A percentile compares a stretch with the other conserved stretches of the same genome.
Evolutionary conservation across 805 yeast genomes (phyloP).

Genomic region (Teunomyces tritomae): DNA sequence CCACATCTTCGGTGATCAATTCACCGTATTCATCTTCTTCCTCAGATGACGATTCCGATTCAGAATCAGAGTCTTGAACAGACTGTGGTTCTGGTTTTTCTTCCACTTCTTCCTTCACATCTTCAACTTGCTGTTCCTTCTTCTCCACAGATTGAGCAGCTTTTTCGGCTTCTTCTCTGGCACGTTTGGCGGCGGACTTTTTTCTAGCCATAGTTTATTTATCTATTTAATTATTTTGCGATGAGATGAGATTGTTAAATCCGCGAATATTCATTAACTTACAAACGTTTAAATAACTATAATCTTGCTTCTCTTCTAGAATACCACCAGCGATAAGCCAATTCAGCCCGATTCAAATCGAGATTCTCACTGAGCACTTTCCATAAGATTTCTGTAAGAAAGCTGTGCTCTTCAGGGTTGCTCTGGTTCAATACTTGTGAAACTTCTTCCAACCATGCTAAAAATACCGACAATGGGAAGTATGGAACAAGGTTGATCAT

Average conservation of each 20-base stretch:
- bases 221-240: constrained; percentile 9
- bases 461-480: constrained; percentile 41
- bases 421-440: constrained; percentile 35
- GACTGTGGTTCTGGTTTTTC: constrained; percentile 14
- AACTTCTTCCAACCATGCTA: constrained; percentile 47
- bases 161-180: constrained; percentile 43
- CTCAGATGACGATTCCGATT: constrained; percentile 47
- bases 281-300: neutral
- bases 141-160: constrained; percentile 2
- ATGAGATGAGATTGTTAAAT: constrained; percentile 15
- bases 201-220: constrained; percentile 69
- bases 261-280: no score
- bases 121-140: constrained; percentile 10
- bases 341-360: constrained; percentile 53
- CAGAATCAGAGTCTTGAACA: constrained; percentile 25
- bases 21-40: constrained; percentile 94
- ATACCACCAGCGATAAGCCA: constrained; percentile 67
- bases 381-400: constrained; percentile 48
- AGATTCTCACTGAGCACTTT: constrained; percentile 54
- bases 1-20: constrained; percentile 80
- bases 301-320: constrained; percentile 19
- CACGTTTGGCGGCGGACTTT: constrained; percentile 78
- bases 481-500: constrained; percentile 54
- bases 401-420: constrained; percentile 34
- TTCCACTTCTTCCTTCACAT: constrained; percentile 17